Evolutionary conservation across 139 green algal genomes (phyloP).

Genomic region (Axilococcus clingmanii): DNA sequence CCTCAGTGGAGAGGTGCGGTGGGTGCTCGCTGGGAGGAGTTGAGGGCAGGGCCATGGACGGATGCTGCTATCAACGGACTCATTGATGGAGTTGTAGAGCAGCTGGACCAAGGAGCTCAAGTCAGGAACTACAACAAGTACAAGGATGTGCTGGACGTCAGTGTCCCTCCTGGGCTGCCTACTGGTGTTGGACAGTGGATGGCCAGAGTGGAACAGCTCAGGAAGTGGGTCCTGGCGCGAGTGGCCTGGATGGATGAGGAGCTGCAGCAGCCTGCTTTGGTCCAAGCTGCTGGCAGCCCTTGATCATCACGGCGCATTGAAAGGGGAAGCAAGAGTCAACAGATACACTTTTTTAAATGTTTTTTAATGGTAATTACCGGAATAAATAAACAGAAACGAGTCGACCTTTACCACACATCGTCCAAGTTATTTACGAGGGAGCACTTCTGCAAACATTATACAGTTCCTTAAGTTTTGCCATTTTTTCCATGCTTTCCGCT

Average conservation of each 20-base stretch:
- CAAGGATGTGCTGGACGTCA: neutral
- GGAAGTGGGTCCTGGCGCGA: slow-evolving; percentile 12
- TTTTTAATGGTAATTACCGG: too few relatives aligned
- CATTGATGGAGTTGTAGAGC: neutral
- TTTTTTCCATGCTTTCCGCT: too few relatives aligned
- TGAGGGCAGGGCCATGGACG: slow-evolving; percentile 10
- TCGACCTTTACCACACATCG: too few relatives aligned
- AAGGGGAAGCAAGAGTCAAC: too few relatives aligned
- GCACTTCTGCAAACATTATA: too few relatives aligned
- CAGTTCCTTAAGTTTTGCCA: too few relatives aligned
- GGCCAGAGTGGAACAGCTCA: slow-evolving; percentile 5
- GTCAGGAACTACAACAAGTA: slow-evolving; percentile 10
- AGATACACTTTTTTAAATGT: slow-evolving; percentile 2
- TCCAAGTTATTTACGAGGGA: too few relatives aligned
- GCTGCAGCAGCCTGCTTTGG: neutral
- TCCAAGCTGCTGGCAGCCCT: neutral
- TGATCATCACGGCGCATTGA: too few relatives aligned
- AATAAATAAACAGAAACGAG: too few relatives aligned
- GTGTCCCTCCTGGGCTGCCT: neutral
- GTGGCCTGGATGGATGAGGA: slow-evolving; percentile 25
- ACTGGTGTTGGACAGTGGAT: neutral
- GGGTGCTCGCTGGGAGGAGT: slow-evolving; percentile 10
- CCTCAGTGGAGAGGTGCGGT: slow-evolving; percentile 4
- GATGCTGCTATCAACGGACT: slow-evolving; percentile 5
- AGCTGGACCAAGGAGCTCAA: neutral